phyloP scores from a whole-genome alignment of 1,284 basidiomycete species.

The Rhodofomes roseus region DNA sequence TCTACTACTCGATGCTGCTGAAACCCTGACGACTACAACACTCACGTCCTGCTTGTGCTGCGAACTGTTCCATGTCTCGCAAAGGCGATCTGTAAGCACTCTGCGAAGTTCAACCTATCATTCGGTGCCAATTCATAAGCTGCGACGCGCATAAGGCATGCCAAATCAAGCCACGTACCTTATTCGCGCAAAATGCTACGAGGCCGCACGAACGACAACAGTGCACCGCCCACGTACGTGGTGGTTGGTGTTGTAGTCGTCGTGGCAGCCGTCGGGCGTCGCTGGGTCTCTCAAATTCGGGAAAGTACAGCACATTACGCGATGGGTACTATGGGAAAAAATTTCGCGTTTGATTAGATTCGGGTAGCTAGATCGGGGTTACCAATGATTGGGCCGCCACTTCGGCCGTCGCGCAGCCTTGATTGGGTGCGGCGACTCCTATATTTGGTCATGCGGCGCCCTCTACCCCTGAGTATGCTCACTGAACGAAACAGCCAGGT shows the following conservation, averaged over 20 bases:
- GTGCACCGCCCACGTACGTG: not conserved
- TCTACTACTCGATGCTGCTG: not conserved
- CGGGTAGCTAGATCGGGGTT: not conserved
- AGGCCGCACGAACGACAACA: not conserved
- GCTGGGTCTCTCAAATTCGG: not conserved
- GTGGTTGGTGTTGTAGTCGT: not conserved
- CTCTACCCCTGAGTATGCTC: not conserved
- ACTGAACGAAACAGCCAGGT: no score
- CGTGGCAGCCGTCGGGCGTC: not conserved
- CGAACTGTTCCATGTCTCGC: not conserved
- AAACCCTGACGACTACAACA: not conserved
- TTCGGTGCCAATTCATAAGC: not conserved
- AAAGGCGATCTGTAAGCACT: not conserved
- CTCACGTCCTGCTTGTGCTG: not conserved
- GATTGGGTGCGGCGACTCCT: not conserved
- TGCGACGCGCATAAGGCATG: not conserved
- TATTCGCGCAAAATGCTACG: not conserved
- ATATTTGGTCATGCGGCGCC: not conserved
- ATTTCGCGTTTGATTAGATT: constrained; percentile 2
- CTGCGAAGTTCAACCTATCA: not conserved
- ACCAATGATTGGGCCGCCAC: not conserved
- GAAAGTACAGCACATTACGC: not conserved
- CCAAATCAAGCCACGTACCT: not conserved
- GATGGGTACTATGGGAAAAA: not conserved
- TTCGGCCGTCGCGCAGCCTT: not conserved